Evolutionary conservation across 441 rosid genomes (phyloP).

Genomic region (Codiaeum variegatum): DNA sequence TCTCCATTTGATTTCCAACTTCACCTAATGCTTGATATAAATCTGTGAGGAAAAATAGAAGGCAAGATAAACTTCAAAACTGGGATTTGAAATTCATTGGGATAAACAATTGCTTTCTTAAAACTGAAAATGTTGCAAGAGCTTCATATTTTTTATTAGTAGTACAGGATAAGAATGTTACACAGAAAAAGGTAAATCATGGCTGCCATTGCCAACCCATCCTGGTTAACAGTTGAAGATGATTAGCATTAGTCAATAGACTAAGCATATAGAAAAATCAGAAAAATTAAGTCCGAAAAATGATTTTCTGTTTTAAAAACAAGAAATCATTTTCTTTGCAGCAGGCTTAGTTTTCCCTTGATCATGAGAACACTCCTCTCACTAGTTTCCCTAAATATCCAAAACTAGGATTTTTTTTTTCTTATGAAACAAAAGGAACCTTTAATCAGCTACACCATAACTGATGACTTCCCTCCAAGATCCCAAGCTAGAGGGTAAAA

Average conservation of each 20-base stretch:
- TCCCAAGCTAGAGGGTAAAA: background rate
- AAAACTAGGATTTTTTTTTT: background rate
- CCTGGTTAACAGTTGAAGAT: background rate
- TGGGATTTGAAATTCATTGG: background rate
- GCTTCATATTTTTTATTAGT: background rate
- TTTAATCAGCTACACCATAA: background rate
- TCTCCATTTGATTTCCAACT: conserved; percentile 84
- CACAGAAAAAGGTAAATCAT: background rate
- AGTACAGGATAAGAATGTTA: background rate
- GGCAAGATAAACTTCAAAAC: background rate
- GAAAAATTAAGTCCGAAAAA: background rate
- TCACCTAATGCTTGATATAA: conserved; percentile 71
- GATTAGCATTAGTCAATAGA: background rate
- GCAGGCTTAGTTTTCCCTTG: background rate
- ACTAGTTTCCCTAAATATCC: background rate
- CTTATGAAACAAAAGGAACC: background rate
- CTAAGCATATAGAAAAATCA: background rate
- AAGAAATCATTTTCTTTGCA: background rate
- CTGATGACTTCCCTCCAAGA: background rate
- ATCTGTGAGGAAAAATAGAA: conserved; percentile 33
- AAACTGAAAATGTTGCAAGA: background rate
- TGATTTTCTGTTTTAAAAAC: background rate
- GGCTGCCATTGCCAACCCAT: background rate
- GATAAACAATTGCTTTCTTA: background rate
- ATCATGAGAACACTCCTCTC: background rate